Conservation (phyloP, 2,329 filamentous ascomycete genomes). For the Didymella sp. region DNA sequence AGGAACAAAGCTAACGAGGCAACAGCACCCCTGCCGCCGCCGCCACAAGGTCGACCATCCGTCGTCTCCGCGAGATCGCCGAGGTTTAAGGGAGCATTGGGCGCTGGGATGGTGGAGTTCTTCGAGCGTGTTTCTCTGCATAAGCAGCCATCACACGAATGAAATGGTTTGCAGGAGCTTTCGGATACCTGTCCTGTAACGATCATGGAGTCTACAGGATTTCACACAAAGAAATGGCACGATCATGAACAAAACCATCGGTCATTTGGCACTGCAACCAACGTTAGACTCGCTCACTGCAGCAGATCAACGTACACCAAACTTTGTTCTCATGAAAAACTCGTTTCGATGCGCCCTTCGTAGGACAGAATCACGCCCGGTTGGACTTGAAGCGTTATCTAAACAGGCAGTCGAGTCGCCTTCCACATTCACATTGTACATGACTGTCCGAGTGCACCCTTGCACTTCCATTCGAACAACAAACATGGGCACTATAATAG, state of each 20-base stretch:
- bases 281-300: too few species aligned
- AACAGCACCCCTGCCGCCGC: conserved; percentile 87
- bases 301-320: too few species aligned
- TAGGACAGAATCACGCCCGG: too few species aligned
- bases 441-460: too few species aligned
- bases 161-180: conserved; percentile 40
- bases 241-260: conserved; percentile 37
- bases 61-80: conserved; percentile 95
- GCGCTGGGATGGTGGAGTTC: conserved; percentile 45
- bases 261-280: background rate
- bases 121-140: conserved; percentile 46
- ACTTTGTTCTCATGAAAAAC: too few species aligned
- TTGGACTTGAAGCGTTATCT: too few species aligned
- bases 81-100: conserved; percentile 73
- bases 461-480: too few species aligned
- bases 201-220: conserved; percentile 46
- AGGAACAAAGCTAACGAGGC: conserved; percentile 33
- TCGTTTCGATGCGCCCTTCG: too few species aligned
- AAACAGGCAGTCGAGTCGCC: too few species aligned
- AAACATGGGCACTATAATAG: too few species aligned
- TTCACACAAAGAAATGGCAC: conserved; percentile 48
- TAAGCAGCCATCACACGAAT: conserved; percentile 40
- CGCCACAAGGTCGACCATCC: conserved; percentile 94
- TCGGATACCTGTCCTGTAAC: conserved; percentile 45
- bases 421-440: too few species aligned